phyloP scores from a whole-genome alignment of 2,329 filamentous ascomycete species.

The Lecanoromycetidae sp. region DNA sequence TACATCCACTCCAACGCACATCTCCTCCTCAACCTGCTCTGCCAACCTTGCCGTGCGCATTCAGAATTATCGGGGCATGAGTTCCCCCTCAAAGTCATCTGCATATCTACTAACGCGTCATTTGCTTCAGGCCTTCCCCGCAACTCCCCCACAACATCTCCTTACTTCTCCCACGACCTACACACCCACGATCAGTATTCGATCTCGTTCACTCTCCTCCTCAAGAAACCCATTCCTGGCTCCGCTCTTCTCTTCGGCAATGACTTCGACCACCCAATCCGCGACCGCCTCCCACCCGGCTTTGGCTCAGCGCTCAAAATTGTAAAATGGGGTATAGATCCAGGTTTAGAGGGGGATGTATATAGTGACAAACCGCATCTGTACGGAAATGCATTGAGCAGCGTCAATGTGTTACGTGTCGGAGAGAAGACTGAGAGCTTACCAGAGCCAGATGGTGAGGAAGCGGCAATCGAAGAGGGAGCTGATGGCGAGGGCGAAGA shows the following conservation, averaged over 20 bases:
- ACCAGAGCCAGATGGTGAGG: slow-evolving; percentile 20
- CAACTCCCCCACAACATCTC: slow-evolving; percentile 53
- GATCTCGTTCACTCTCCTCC: slow-evolving; percentile 66
- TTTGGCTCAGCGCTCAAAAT: slow-evolving; percentile 75
- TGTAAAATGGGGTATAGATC: slow-evolving; percentile 84
- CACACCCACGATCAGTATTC: slow-evolving; percentile 73
- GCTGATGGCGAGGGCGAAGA: slow-evolving; percentile 46
- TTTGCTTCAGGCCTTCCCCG: slow-evolving; percentile 63
- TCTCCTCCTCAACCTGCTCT: slow-evolving; percentile 53
- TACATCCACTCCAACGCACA: slow-evolving; percentile 45
- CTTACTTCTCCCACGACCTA: slow-evolving; percentile 62
- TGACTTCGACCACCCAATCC: slow-evolving; percentile 85
- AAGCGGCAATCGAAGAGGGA: slow-evolving; percentile 52
- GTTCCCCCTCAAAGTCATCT: slow-evolving; percentile 34
- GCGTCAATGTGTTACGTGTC: slow-evolving; percentile 64
- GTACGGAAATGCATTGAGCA: slow-evolving; percentile 69
- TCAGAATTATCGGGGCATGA: slow-evolving; percentile 43
- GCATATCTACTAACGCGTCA: background rate
- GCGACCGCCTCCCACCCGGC: slow-evolving; percentile 72
- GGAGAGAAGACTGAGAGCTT: slow-evolving; percentile 45
- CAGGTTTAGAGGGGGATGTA: slow-evolving; percentile 77
- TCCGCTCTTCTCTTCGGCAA: slow-evolving; percentile 81
- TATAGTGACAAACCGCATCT: slow-evolving; percentile 78
- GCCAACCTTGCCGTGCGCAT: slow-evolving; percentile 65
- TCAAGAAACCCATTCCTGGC: slow-evolving; percentile 54